These are phyloP conservation scores for Talaromyces thailandensis DNA, from an alignment of 495 filamentous ascomycete species.

Conservation along the genomic window DNA sequence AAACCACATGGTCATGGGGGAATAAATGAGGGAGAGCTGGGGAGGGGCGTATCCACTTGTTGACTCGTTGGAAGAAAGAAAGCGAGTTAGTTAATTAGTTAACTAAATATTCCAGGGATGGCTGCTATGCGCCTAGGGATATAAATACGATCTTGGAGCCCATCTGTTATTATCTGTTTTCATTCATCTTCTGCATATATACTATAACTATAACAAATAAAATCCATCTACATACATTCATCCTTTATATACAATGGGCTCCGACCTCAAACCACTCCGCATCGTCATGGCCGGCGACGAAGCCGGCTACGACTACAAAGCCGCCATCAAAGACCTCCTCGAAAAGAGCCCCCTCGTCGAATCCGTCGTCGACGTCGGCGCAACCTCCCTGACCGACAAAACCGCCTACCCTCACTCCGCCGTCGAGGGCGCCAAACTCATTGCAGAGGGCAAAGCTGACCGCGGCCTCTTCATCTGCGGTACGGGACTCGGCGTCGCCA, in stretches of 20 bases:
- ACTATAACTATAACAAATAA: not conserved
- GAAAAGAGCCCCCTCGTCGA: conserved; percentile 56
- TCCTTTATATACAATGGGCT: conserved; percentile 22
- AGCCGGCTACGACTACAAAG: conserved; percentile 72
- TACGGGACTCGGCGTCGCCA: conserved; percentile 79
- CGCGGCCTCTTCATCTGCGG: conserved; percentile 81
- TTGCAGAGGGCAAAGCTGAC: conserved; percentile 59
- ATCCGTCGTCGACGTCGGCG: conserved; percentile 61
- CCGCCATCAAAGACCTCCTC: conserved; percentile 66
- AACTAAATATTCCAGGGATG: not conserved
- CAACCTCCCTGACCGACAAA: conserved; percentile 58
- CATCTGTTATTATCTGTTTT: not conserved
- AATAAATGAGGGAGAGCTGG: not conserved
- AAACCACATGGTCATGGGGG: not conserved
- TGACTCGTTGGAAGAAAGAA: not conserved
- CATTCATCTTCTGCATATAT: not conserved
- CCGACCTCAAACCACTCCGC: conserved; percentile 37
- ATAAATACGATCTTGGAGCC: not conserved
- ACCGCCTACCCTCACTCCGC: conserved; percentile 80
- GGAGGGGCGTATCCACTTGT: not conserved
- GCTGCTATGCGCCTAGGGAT: not conserved
- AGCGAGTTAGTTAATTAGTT: not conserved
- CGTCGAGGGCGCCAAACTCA: conserved; percentile 57
- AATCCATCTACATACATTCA: not conserved
- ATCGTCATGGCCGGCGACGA: conserved; percentile 61